Evolutionary conservation across 2,329 filamentous ascomycete genomes (phyloP).

Genomic region (Aspergillus ruber): DNA sequence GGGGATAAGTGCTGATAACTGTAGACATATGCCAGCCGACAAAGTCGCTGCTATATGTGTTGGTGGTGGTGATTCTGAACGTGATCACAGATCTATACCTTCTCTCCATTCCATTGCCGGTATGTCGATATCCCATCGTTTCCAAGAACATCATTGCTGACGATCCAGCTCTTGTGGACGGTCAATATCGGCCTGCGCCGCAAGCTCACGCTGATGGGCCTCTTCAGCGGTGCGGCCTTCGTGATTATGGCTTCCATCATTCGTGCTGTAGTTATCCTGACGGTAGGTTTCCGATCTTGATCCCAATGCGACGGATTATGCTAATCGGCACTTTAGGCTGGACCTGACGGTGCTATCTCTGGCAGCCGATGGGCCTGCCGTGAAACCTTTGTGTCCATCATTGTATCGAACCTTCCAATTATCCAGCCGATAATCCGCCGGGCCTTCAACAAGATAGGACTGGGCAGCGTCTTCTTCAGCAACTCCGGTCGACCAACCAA

Average conservation of each 20-base stretch:
- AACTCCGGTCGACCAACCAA: slow-evolving; percentile 13
- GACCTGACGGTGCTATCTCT: slow-evolving; percentile 26
- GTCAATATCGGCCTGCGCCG: slow-evolving; percentile 42
- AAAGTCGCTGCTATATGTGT: slow-evolving; percentile 42
- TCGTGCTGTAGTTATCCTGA: slow-evolving; percentile 44
- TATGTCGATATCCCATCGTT: slow-evolving; percentile 16
- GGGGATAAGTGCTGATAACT: neutral
- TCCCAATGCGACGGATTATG: neutral
- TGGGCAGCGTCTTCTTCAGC: slow-evolving; percentile 20
- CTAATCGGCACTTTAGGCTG: slow-evolving; percentile 13
- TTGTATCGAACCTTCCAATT: slow-evolving; percentile 37
- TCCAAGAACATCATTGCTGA: neutral
- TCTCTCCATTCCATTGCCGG: slow-evolving; percentile 51
- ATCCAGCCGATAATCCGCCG: slow-evolving; percentile 28
- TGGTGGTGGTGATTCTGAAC: slow-evolving; percentile 45
- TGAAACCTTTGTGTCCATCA: slow-evolving; percentile 38
- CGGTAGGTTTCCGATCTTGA: slow-evolving; percentile 15
- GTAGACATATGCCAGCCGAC: slow-evolving; percentile 43
- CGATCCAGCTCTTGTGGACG: slow-evolving; percentile 45
- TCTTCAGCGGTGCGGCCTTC: slow-evolving; percentile 51
- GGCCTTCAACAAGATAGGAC: slow-evolving; percentile 18
- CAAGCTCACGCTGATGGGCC: slow-evolving; percentile 45
- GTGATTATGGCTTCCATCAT: slow-evolving; percentile 49
- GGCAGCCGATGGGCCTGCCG: slow-evolving; percentile 38
- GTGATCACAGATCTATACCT: slow-evolving; percentile 53